Percentiles rank a stretch among this genome's conserved stretches.
phyloP scores from a whole-genome alignment of 495 filamentous ascomycete genomes.

The Penicillium goetzii region DNA sequence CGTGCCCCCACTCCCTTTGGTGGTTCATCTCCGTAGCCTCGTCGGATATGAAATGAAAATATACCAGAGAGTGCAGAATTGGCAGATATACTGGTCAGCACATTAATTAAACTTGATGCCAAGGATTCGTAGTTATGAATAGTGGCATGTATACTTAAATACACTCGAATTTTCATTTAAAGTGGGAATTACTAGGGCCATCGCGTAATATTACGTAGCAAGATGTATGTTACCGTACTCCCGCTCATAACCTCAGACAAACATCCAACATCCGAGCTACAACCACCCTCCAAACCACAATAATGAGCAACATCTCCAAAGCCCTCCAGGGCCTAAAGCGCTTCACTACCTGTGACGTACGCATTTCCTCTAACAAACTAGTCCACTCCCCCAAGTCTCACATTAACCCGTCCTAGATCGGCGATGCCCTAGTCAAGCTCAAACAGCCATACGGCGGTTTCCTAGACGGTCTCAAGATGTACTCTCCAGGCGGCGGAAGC shows the following conservation, averaged over 20 bases:
- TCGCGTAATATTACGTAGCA: no score
- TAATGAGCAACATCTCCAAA: conserved; percentile 16
- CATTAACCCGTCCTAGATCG: conserved; percentile 27
- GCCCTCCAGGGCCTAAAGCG: conserved; percentile 16
- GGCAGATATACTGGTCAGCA: no score
- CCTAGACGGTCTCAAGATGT: conserved; percentile 29
- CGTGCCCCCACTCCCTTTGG: no score
- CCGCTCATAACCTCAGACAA: no score
- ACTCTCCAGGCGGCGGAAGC: conserved; percentile 19
- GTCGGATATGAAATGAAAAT: no score
- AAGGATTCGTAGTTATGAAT: no score
- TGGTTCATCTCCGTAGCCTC: no score
- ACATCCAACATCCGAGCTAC: conserved; percentile 1
- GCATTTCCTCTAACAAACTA: neutral
- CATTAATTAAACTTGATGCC: no score
- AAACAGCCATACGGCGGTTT: conserved; percentile 33
- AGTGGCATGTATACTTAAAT: no score
- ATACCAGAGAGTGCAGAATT: no score
- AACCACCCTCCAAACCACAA: neutral
- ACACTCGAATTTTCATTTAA: no score
- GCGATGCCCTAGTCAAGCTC: conserved; percentile 36
- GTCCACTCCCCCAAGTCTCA: neutral
- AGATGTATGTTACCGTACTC: neutral
- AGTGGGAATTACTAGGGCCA: no score
- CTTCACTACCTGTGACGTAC: conserved; percentile 31